Evolutionary conservation across 1,284 basidiomycete genomes (phyloP).

Genomic region (Takashimella tepidaria): DNA sequence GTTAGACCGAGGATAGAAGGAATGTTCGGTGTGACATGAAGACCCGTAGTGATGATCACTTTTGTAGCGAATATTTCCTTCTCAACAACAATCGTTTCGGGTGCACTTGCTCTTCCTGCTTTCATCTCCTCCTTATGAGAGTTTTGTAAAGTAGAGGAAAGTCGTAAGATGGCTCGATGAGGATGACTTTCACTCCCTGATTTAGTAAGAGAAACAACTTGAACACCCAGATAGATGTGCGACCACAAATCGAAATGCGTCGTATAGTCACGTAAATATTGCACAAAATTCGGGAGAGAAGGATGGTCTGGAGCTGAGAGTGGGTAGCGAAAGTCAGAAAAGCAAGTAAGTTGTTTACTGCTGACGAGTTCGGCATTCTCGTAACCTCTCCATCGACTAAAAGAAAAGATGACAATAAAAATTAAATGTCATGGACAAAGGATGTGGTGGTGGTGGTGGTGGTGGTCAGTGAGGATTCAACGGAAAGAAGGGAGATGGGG

Average conservation of each 20-base stretch:
- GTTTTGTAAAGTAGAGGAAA: not conserved
- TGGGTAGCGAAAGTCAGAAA: constrained; percentile 57
- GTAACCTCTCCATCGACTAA: constrained; percentile 35
- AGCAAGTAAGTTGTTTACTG: constrained; percentile 56
- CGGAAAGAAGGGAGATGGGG: no score
- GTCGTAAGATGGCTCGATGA: constrained; percentile 21
- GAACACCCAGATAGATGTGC: constrained; percentile 51
- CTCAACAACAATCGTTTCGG: constrained; percentile 14
- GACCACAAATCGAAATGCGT: constrained; percentile 51
- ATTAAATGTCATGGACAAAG: no score
- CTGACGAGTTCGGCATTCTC: constrained; percentile 53
- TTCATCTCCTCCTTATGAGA: not conserved
- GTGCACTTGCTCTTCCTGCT: no score
- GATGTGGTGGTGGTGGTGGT: no score
- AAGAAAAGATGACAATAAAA: not conserved
- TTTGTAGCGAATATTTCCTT: constrained; percentile 34
- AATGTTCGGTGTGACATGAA: constrained; percentile 48
- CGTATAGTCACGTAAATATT: constrained; percentile 57
- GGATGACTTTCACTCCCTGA: constrained; percentile 22
- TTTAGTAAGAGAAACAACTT: constrained; percentile 42
- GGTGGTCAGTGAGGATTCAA: not conserved
- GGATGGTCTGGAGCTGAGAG: constrained; percentile 57
- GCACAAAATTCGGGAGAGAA: constrained; percentile 56
- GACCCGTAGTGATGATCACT: constrained; percentile 50
- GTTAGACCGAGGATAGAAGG: constrained; percentile 21